Base-by-base conservation (phyloP, 768 basidiomycete species). In the Leccinum barrowsii region DNA sequence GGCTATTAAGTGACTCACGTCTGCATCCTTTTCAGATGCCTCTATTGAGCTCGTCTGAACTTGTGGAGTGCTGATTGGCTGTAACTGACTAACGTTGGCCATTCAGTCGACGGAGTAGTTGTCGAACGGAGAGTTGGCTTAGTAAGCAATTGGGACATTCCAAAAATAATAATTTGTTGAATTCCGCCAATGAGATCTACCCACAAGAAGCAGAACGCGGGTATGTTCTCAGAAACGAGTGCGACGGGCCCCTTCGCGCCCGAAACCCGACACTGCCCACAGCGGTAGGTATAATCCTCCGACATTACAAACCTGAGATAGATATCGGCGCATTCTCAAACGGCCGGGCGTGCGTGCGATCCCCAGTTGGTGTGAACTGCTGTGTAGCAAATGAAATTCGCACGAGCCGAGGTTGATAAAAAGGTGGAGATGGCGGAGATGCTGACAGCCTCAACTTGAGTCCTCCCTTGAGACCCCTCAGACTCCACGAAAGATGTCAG, bases 61-160 rank as follows among this genome's bases (percentile, higher is more conserved):
- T 17, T 63, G 65, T 12, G 71, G 61, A 19, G 54, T 34, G 17
- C 55, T 42, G 50, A 64, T 55, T 19, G 69, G 63, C 32, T 74
- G 69, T 5, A 73, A 61, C 50, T 74, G 72, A 59, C 73, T 74
- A 26, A 73, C 58, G 62, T 73, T 73, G 8, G 63, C 66, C 72
- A 74, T 56, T 8, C 40, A 42, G 40, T 42, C 17, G 10, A 42
- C 17, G 40, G 40, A 10, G 40, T n/a, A 40, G 37, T 37, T 44
- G 19, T 44, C n/a, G 5, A 21, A 44, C 40, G 42, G 42, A 19
- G 32, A 34, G 42, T 21, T 44, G 8, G 40, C 40, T 42, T 42
- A 42, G 40, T 42, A 42, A 42, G 40, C 40, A 42, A 42, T 10
- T 40, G 12, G 6, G 17, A 40, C 30, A n/a, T 28, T 28, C 28